These are phyloP conservation scores for Mucor racemosus DNA, from an alignment of 371 early-diverging fungal genomes.

Conservation along the genomic window DNA sequence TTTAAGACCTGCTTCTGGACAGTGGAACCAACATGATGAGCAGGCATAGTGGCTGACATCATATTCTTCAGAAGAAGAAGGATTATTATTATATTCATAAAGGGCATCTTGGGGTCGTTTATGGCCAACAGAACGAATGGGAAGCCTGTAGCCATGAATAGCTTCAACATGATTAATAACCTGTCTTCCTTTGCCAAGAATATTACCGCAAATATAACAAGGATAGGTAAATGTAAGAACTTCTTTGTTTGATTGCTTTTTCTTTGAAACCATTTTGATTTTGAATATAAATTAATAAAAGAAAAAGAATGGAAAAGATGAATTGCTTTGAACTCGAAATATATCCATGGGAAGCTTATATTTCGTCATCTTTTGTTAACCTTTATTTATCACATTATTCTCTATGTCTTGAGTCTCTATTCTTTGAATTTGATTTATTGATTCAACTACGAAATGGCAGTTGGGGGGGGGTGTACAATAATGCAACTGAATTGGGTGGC, in stretches of 20 bases:
- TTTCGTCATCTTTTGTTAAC: neutral
- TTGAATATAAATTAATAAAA: neutral
- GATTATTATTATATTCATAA: neutral
- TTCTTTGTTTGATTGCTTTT: neutral
- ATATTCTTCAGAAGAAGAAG: neutral
- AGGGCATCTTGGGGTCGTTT: slow-evolving; percentile 1
- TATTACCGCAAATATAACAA: slow-evolving; percentile 17
- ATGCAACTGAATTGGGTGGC: too few relatives aligned
- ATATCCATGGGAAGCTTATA: neutral
- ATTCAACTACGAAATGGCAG: neutral
- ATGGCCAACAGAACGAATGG: slow-evolving; percentile 4
- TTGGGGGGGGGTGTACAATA: too few relatives aligned
- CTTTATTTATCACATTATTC: neutral
- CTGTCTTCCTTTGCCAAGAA: neutral
- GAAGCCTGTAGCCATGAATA: slow-evolving; percentile 15
- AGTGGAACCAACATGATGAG: slow-evolving; percentile 23
- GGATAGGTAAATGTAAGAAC: slow-evolving; percentile 9
- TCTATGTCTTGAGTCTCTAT: too few relatives aligned
- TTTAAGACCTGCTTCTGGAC: slow-evolving; percentile 11
- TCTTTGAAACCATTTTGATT: neutral
- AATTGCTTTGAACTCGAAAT: too few relatives aligned
- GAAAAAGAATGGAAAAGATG: neutral
- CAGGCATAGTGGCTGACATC: slow-evolving; percentile 16
- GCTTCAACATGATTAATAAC: slow-evolving; percentile 12
- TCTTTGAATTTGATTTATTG: neutral